Conservation (phyloP, 352 stramenopile genomes). For the Globisporangium viniferum region DNA sequence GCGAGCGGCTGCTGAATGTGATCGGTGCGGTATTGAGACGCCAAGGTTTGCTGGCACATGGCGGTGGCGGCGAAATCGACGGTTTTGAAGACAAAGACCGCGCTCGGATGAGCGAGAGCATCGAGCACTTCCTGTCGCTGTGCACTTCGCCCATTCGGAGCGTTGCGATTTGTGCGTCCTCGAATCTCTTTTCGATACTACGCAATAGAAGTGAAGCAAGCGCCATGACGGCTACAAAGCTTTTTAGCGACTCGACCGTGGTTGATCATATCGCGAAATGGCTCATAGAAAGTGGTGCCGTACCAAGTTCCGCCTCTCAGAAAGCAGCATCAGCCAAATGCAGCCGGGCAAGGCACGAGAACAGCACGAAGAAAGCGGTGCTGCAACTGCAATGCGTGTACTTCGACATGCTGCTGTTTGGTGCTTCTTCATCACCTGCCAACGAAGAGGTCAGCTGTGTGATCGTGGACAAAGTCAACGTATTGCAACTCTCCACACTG, state of each 20-base stretch:
- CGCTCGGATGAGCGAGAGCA: conserved; percentile 3
- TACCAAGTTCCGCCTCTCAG: background rate
- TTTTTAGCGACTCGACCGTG: background rate
- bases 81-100: background rate
- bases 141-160: background rate
- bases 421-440: background rate
- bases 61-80: background rate
- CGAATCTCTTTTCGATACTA: background rate
- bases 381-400: conserved; percentile 3
- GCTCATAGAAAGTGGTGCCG: background rate
- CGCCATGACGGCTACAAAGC: background rate
- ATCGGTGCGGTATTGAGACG: background rate
- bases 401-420: conserved; percentile 6
- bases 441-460: background rate
- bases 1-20: background rate
- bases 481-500: background rate
- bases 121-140: background rate
- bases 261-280: background rate
- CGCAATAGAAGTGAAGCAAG: background rate
- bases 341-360: background rate
- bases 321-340: background rate
- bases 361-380: background rate
- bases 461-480: background rate
- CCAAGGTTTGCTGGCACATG: background rate
- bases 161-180: conserved; percentile 2